Conservation (phyloP, 768 basidiomycete species). For the Artomyces pyxidatus region DNA sequence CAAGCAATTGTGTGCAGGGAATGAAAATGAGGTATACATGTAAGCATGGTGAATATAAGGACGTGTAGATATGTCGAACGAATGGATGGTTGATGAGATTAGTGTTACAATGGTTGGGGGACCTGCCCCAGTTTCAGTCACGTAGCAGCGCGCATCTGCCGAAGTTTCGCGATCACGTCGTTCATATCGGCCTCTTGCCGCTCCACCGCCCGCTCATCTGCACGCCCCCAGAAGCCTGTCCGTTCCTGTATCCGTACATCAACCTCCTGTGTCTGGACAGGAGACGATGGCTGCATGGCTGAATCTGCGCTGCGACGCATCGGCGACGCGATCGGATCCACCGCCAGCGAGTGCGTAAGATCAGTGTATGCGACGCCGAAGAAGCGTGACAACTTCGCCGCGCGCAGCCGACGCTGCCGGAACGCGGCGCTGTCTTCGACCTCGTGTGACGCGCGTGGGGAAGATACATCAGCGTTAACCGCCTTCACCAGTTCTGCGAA, state of each 20-base stretch:
- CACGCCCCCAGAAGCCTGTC: constrained; percentile 9
- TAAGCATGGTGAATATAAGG: too few species aligned
- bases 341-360: constrained; percentile 22
- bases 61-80: neutral
- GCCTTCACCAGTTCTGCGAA: too few species aligned
- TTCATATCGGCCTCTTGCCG: constrained; percentile 8
- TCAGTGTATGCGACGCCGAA: constrained; percentile 47
- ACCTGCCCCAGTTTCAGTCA: neutral
- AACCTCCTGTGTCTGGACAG: neutral
- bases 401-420: constrained; percentile 33
- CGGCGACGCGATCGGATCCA: too few species aligned
- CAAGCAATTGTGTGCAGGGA: too few species aligned
- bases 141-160: constrained; percentile 13
- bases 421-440: constrained; percentile 12
- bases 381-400: constrained; percentile 49
- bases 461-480: too few species aligned
- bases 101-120: constrained; percentile 10
- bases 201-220: neutral
- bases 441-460: neutral
- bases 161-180: constrained; percentile 13
- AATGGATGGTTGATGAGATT: neutral
- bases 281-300: neutral
- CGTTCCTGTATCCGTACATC: constrained; percentile 10
- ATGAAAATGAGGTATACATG: too few species aligned
- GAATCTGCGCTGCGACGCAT: neutral